Conservation (phyloP, 2,329 filamentous ascomycete species). For the Atkinsonella hypoxylon region DNA sequence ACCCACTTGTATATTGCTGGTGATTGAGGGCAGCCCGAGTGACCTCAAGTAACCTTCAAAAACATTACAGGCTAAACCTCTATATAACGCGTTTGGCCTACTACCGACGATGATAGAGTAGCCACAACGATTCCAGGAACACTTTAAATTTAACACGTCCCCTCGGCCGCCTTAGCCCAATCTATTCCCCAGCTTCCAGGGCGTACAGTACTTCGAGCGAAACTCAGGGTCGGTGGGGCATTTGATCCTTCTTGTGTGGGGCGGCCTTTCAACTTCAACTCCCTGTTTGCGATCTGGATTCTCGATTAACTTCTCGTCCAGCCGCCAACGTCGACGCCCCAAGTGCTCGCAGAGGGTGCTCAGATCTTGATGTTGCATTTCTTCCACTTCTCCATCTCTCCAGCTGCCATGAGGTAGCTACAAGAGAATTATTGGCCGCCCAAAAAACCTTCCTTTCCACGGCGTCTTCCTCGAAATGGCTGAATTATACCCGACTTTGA, state of each 20-base stretch:
- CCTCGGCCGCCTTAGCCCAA: no score
- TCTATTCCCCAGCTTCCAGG: not conserved
- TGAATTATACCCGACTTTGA: slow-evolving; percentile 74
- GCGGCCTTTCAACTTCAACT: slow-evolving; percentile 1
- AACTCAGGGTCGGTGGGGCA: not conserved
- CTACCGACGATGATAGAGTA: no score
- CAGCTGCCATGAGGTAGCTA: not conserved
- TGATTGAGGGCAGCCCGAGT: no score
- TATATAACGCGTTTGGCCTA: no score
- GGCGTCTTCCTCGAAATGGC: slow-evolving; percentile 43
- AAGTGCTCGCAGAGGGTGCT: not conserved
- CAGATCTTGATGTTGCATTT: not conserved
- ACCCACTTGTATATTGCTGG: no score
- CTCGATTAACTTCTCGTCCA: not conserved
- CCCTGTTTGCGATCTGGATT: not conserved
- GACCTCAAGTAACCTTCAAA: no score
- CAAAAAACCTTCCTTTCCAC: not conserved
- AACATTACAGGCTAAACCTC: no score
- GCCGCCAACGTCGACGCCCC: not conserved
- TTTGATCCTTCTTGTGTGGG: not conserved
- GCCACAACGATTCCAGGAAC: no score
- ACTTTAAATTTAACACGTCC: no score
- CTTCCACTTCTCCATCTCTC: not conserved
- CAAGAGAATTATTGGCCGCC: not conserved
- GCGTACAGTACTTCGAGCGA: not conserved